Evolutionary conservation across 148 eudicot species (phyloP).

Genomic region (Silene uniflora): DNA sequence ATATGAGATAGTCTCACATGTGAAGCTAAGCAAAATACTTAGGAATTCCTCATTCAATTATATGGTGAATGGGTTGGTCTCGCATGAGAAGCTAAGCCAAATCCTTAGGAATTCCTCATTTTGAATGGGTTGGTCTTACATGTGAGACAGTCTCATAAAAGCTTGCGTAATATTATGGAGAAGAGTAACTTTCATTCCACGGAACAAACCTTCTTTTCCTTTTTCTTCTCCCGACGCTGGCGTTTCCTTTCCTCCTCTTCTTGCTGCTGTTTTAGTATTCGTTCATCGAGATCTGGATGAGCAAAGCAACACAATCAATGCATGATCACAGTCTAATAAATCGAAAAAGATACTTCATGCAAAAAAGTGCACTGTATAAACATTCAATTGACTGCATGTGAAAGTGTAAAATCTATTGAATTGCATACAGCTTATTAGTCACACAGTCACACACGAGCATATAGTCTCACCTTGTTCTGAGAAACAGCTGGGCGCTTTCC

Average conservation of each 20-base stretch:
- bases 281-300: conserved; percentile 72
- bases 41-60: no score
- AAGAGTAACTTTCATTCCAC: not conserved
- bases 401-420: not conserved
- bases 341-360: not conserved
- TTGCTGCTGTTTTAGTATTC: conserved; percentile 87
- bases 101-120: no score
- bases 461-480: conserved; percentile 70
- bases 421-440: not conserved
- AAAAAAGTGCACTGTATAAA: not conserved
- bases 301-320: conserved; percentile 17
- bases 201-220: conserved; percentile 87
- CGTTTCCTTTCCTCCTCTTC: conserved; percentile 98
- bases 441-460: not conserved
- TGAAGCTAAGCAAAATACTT: no score
- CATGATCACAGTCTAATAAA: not conserved
- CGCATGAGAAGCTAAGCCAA: no score
- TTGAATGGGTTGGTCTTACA: not conserved
- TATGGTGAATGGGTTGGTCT: no score
- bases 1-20: not conserved
- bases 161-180: not conserved
- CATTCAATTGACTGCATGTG: not conserved
- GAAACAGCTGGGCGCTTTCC: conserved; percentile 73
- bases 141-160: not conserved
- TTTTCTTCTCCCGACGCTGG: conserved; percentile 82